Evolutionary conservation across 148 eudicot species (phyloP), one percentile per base, ranked within the genome.

Genomic region (Persicaria tinctoria): DNA sequence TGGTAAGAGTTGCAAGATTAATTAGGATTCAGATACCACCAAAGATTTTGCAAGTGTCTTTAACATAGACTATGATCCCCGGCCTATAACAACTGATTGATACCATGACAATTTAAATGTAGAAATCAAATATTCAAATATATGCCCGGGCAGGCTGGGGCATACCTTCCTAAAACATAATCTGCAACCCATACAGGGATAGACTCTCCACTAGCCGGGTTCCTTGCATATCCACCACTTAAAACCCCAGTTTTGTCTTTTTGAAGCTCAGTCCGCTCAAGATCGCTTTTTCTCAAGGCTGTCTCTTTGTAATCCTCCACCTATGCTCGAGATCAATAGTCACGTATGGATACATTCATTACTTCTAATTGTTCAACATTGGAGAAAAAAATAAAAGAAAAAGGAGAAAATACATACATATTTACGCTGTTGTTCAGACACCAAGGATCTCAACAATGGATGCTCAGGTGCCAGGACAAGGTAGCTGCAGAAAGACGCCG

Each of bases 401-500:
- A 79, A 75, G 68, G 71, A 51, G 74, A 73, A 13, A 78, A 71
- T 78, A 70, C 89, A 54, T 87, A 95, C 98, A 77, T 77, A 70
- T 86, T 81, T 84, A 1, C 82, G 75, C 80, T 90, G 98, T 75
- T 84, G 87, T 20, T 80, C 77, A 3, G 97, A 84, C 55, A 86
- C 89, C 71, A 92, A 73, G 18, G 88, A 86, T 76, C 88, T 72
- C 84, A 95, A 73, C 76, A 95, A 79, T 54, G 78, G 78, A 84
- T 92, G 93, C 85, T 95, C 98, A 12, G 98, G 98, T 73, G 98
- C 98, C 75, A 95, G 84, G 74, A 95, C 98, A 80, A 95, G 85
- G 86, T 92, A 95, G 47, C 98, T 95, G 87, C 84, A 44, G 18
- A 91, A 55, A 73, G 68, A 68, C 75, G 45, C n/a, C 76, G 50